A percentile compares a stretch with the other conserved stretches of the same genome.
Evolutionary conservation across 768 basidiomycete species (phyloP).

Genomic region (Podaxis rugospora): DNA sequence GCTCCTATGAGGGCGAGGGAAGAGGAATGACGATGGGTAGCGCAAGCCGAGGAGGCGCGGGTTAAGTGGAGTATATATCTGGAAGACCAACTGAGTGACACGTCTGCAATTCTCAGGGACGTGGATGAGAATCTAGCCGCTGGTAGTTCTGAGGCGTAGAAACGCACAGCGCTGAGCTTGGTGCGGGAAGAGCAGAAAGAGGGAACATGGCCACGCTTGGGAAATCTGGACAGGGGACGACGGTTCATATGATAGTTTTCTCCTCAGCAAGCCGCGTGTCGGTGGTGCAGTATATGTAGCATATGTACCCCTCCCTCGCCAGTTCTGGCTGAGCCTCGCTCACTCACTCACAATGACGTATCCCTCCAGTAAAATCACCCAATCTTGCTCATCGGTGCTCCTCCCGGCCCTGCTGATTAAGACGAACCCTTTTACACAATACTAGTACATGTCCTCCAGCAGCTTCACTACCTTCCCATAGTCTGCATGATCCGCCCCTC

Average conservation of each 20-base stretch:
- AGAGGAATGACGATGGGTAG: neutral
- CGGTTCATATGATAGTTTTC: neutral
- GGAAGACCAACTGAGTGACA: neutral
- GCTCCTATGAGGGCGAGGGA: neutral
- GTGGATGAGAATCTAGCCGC: neutral
- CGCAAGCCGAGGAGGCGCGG: neutral
- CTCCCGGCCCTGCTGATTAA: neutral
- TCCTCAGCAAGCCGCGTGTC: neutral
- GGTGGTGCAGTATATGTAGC: neutral
- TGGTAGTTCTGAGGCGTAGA: neutral
- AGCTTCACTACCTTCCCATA: constrained; percentile 41
- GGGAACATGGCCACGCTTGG: neutral
- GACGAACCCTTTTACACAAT: neutral
- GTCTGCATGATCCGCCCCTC: constrained; percentile 34
- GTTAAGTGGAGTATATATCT: neutral
- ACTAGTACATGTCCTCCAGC: constrained; percentile 42
- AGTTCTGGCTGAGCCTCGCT: constrained; percentile 6
- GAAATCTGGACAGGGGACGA: neutral
- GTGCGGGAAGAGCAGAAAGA: neutral
- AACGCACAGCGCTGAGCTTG: neutral
- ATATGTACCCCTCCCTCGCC: neutral
- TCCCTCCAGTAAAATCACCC: neutral
- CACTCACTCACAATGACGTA: constrained; percentile 7
- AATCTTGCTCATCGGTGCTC: neutral
- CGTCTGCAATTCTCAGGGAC: constrained; percentile 11